Conservation (phyloP, 1,284 basidiomycete genomes). For the Malassezia globosa region DNA sequence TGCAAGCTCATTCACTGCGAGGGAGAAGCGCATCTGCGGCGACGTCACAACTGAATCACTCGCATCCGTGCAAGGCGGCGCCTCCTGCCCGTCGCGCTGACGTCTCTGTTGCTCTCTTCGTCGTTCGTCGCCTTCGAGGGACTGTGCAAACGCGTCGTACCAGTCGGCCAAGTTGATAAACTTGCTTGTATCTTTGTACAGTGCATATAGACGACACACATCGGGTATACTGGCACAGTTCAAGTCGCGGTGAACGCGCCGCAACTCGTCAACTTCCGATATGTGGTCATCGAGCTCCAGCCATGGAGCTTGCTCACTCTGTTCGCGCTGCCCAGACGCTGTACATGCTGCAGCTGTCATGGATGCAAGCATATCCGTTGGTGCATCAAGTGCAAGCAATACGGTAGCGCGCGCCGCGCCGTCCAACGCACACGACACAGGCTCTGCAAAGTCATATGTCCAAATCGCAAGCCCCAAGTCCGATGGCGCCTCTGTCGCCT, state of each 20-base stretch:
- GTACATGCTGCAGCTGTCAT: slow-evolving; percentile 8
- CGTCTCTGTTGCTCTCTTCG: slow-evolving; percentile 2
- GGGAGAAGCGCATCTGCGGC: slow-evolving; percentile 31
- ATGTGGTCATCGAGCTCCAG: background rate
- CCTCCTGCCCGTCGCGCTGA: background rate
- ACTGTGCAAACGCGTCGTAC: slow-evolving; percentile 36
- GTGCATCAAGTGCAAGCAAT: slow-evolving; percentile 10
- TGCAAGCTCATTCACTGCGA: slow-evolving; percentile 36
- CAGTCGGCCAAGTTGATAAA: slow-evolving; percentile 42
- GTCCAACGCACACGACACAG: slow-evolving; percentile 6
- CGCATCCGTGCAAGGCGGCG: too few relatives aligned
- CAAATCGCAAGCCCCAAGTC: slow-evolving; percentile 9
- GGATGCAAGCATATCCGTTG: slow-evolving; percentile 8
- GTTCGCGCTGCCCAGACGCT: slow-evolving; percentile 6
- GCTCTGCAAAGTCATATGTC: slow-evolving; percentile 18
- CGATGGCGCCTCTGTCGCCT: background rate
- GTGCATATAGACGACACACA: slow-evolving; percentile 27
- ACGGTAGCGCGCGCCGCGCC: slow-evolving; percentile 11
- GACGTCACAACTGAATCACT: background rate
- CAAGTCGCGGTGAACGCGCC: background rate
- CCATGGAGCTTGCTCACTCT: background rate
- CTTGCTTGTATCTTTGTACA: slow-evolving; percentile 36
- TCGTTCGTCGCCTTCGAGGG: slow-evolving; percentile 14
- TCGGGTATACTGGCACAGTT: slow-evolving; percentile 21
- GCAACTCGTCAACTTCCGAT: slow-evolving; percentile 8